Base-by-base conservation (phyloP, 805 yeast species). In the Pachysolen tannophilus region DNA sequence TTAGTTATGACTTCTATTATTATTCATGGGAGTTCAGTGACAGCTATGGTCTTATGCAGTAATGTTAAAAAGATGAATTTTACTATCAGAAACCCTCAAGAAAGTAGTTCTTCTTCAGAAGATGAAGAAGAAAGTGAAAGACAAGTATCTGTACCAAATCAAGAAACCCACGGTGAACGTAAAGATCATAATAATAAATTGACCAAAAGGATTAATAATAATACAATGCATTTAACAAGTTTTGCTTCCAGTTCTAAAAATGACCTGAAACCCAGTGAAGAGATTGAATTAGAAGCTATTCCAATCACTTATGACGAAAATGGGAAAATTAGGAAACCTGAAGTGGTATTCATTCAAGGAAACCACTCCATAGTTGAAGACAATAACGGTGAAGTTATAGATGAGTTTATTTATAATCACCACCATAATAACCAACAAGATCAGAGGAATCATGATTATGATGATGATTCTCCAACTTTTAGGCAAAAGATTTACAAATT, bases 1-100 rank as follows among this genome's bases (percentile, higher is more conserved):
- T 45, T 71, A 19, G 74, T 75, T 15, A 54, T 75, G 10, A 65
- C 71, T 0, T 72, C 78, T 18, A 72, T 75, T 42, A 52, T 73
- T n/a, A 73, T 75, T 17, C 81, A 75, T 47, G 80, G 81, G 4
- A 85, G 94, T 0, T 84, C 95, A 0, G 86, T 85, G 18, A 92
- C 92, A 4, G 84, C 75, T 3, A 18, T 29, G 6, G 30, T 34
- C 5, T 10, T 34, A 7, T 23, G 13, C 8, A 23, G 26, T 20
- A 26, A 28, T 28, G 32, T 28, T 10, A 33, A 20, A 13, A 26
- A 28, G 11, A 28, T 33, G 32, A 27, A 20, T 7, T 52, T 61
- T 26, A 60, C 67, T 2, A 29, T 46, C 49, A 38, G 68, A 64
- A 43, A 35, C 55, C 50, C 45, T 41, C 64, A 38, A 2, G n/a